phyloP scores from a whole-genome alignment of 805 yeast genomes.

The Blastobotrys mokoenaii region DNA sequence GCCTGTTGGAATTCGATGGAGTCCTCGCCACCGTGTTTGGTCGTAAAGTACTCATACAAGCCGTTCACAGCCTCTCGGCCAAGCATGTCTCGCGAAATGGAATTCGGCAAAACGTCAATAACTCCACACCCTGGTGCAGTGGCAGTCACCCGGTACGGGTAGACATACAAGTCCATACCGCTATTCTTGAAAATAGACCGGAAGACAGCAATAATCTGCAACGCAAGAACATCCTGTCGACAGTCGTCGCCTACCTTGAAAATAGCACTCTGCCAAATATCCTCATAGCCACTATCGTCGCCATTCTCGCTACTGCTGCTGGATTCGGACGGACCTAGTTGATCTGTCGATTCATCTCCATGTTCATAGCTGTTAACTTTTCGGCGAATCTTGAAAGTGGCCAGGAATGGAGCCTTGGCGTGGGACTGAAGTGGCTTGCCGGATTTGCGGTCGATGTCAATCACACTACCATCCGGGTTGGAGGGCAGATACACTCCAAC shows the following conservation, averaged over 20 bases:
- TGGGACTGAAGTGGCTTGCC: slow-evolving; percentile 96
- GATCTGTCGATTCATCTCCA: slow-evolving; percentile 17
- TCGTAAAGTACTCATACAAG: slow-evolving; percentile 79
- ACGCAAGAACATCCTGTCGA: slow-evolving; percentile 90
- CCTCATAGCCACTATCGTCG: slow-evolving; percentile 32
- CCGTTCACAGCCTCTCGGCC: slow-evolving; percentile 99
- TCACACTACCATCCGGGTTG: slow-evolving; percentile 90
- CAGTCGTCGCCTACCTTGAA: slow-evolving; percentile 99
- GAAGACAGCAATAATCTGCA: slow-evolving; percentile 86
- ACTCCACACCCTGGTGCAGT: slow-evolving; percentile 99
- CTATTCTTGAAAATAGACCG: slow-evolving; percentile 81
- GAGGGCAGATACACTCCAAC: slow-evolving; percentile 90
- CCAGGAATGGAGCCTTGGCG: slow-evolving; percentile 98
- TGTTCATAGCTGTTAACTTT: slow-evolving; percentile 34
- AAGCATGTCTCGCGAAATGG: slow-evolving; percentile 93
- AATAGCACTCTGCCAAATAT: slow-evolving; percentile 88
- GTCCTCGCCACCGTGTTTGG: slow-evolving; percentile 92
- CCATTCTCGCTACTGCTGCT: slow-evolving; percentile 16
- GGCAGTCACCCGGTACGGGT: slow-evolving; percentile 92
- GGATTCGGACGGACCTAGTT: slow-evolving; percentile 3
- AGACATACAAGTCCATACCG: slow-evolving; percentile 85
- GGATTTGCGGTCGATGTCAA: slow-evolving; percentile 84
- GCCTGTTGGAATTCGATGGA: slow-evolving; percentile 87
- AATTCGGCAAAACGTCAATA: slow-evolving; percentile 92
- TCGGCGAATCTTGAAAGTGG: slow-evolving; percentile 77